Base-by-base conservation (phyloP, 768 basidiomycete genomes). In the Suillus bovinus region DNA sequence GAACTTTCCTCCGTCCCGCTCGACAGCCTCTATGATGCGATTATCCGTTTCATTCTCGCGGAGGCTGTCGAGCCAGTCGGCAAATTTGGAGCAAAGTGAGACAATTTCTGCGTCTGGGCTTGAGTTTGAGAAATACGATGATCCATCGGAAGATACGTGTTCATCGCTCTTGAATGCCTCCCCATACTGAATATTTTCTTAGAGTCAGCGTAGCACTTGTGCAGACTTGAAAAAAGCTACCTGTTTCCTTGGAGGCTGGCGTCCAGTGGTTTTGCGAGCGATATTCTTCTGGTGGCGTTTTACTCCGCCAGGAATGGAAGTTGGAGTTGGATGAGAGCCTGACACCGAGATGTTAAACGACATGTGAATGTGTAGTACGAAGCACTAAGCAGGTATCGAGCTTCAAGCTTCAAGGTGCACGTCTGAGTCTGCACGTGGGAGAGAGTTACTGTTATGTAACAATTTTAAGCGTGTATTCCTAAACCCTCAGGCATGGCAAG, bases 1-100 rank as follows among this genome's bases (percentile, higher is more conserved):
- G 22, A 72, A 56, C 10, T 36, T 38, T 1, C 36, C 27, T 0
- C 66, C 70, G 11, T 72, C 71, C 0, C 71, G 70, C 42, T 72
- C 70, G 58, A 74, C n/a, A 10, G 72, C 68, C 5, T 44, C 33
- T 6, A 55, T 7, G 2, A 72, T 38, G 41, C 42, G 22, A 8
- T 11, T 27, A 10, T 55, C 54, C 34, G 22, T 36, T 17, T 55
- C 54, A 24, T 34, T 36, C 36, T 55, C 36, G 9, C 54, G 14
- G 16, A 55, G 54, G 36, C 36, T 22, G 9, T 38, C 54, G 2
- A 55, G 54, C 34, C 54, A 55, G 16, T 55, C 34, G 27, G 54
- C 54, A 27, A 55, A 55, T 38, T 17, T 38, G 16, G 34, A 55
- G 16, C 54, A 55, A 1, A 38, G 54, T 24, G 36, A 38, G 9